Base-by-base conservation (phyloP, 2,329 filamentous ascomycete species). In the Sporothrix brasiliensis region DNA sequence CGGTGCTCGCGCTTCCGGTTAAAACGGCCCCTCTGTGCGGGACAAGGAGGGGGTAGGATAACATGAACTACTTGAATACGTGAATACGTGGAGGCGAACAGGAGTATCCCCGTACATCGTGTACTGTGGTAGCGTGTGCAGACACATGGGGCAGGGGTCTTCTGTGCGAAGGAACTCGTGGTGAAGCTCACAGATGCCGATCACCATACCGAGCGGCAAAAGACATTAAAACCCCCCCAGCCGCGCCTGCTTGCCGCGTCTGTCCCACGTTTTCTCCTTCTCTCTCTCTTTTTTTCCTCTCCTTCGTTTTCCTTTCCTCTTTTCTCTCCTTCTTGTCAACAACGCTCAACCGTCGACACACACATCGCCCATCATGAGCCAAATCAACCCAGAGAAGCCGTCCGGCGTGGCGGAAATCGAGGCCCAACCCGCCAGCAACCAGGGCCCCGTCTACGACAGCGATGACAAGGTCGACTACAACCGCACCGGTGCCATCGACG, bases 401-500 rank as follows among this genome's bases (percentile, higher is more conserved):
- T 11, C 34, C 39, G 41, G n/a, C 11, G 63, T 58, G 54, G 27
- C 63, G 27, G 69, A 70, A 56, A 39, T 70, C 65, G 69, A 70
- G 69, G 69, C 65, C 13, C 69, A 67, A 34, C 47, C 39, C 14
- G 56, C 68, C 50, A 30, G 21, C 34, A 69, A 54, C 39, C 13
- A 21, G 14, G 67, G 52, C 39, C 66, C 52, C n/a, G 53, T 52
- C 67, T 69, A 69, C 69, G 67, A 74, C 19, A 30, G 63, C 68
- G 78, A 80, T 72, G 79, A 81, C 72, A 82, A 84, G 69, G 78
- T 78, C 16, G 80, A 82, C 70, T 82, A 81, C 82, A 85, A 84
- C 66, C 61, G 50, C 80, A 78, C 80, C 6, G 85, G 80, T 74
- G 86, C 86, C 73, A 84, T 87, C 74, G 83, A 86, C 72, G 87